A percentile compares a stretch with the other conserved stretches of the same genome.
phyloP scores from a whole-genome alignment of 2,329 filamentous ascomycete species.

The Cordyceps fumosorosea region DNA sequence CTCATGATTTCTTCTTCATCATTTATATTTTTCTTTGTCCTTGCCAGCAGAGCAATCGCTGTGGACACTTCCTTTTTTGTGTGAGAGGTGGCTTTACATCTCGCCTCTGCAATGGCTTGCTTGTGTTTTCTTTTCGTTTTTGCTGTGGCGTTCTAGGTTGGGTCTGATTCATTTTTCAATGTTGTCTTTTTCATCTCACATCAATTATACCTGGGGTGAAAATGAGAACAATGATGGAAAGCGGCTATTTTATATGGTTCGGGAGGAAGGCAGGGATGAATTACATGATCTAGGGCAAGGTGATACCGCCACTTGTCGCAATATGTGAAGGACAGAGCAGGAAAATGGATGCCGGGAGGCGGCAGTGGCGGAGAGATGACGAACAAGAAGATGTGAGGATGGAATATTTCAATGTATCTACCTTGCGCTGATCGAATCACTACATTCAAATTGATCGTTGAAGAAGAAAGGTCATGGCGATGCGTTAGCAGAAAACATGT shows the following conservation, averaged over 20 bases:
- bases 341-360: background rate
- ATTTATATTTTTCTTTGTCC: background rate
- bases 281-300: slow-evolving; percentile 1
- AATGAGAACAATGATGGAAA: background rate
- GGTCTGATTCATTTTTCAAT: slow-evolving; percentile 1
- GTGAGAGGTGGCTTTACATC: background rate
- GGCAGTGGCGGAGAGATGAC: background rate
- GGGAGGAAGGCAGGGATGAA: background rate
- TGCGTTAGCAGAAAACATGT: background rate
- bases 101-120: background rate
- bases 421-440: background rate
- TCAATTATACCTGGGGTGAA: slow-evolving; percentile 5
- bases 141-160: slow-evolving; percentile 2
- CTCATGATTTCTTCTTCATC: background rate
- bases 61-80: background rate
- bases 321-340: background rate
- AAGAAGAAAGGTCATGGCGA: background rate
- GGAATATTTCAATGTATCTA: slow-evolving; percentile 3
- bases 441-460: slow-evolving; percentile 10
- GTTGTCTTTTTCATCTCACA: slow-evolving; percentile 1
- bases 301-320: background rate
- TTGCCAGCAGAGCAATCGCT: slow-evolving; percentile 7
- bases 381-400: background rate
- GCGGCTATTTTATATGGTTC: background rate
- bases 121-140: background rate